A percentile compares a stretch with the other conserved stretches of the same genome.
Conservation (phyloP, 2,329 filamentous ascomycete species). For the Sporothrix euskadiensis region DNA sequence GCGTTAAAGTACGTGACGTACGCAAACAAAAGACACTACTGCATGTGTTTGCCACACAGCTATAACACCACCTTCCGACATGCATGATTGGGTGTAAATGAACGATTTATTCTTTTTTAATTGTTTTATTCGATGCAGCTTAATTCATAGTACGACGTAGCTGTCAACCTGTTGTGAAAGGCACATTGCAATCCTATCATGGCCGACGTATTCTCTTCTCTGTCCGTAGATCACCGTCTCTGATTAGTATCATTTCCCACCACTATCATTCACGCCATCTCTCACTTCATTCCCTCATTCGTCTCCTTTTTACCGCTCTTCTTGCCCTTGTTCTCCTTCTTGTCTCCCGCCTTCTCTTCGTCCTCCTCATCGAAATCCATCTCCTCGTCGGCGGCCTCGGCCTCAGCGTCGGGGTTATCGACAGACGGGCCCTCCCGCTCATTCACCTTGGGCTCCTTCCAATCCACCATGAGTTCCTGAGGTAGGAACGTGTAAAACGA, state of each 20-base stretch:
- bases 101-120: background rate
- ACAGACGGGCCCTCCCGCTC: conserved; percentile 51
- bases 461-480: conserved; percentile 68
- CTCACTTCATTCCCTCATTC: background rate
- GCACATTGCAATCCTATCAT: background rate
- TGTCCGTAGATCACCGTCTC: background rate
- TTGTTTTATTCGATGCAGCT: background rate
- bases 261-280: no score
- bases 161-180: background rate
- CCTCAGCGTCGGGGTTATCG: conserved; percentile 41
- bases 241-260: background rate
- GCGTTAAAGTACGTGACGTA: conserved; percentile 21
- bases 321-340: background rate
- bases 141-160: background rate
- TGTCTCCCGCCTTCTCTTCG: background rate
- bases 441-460: conserved; percentile 56
- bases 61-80: background rate
- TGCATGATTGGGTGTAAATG: conserved; percentile 8
- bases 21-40: background rate
- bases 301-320: background rate
- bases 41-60: background rate
- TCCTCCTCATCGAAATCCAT: conserved; percentile 32
- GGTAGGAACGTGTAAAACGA: conserved; percentile 65
- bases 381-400: conserved; percentile 30
- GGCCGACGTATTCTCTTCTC: background rate